Evolutionary conservation across 2,329 filamentous ascomycete species (phyloP).

Genomic region (Fusarium pseudocircinatum): DNA sequence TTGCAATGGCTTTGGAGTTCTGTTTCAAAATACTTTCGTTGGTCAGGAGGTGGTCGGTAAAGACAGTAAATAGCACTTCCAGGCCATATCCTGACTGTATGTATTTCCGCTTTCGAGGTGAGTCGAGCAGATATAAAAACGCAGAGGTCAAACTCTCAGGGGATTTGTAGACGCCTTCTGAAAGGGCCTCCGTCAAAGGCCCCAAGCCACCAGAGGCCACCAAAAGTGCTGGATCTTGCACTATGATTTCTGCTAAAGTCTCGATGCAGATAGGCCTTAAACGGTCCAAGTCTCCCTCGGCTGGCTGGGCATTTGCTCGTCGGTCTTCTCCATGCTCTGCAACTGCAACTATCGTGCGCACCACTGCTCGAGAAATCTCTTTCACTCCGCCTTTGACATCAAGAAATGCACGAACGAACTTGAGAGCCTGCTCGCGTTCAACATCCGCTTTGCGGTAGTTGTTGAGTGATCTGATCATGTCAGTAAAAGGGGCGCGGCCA

Average conservation of each 20-base stretch:
- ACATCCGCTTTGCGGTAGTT: slow-evolving; percentile 98
- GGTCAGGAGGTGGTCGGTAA: slow-evolving; percentile 81
- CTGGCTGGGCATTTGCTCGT: slow-evolving; percentile 73
- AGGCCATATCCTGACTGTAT: slow-evolving; percentile 90
- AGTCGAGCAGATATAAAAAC: slow-evolving; percentile 90
- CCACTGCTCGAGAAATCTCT: slow-evolving; percentile 87
- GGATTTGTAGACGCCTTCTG: slow-evolving; percentile 90
- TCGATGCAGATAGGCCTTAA: slow-evolving; percentile 91
- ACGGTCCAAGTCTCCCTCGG: slow-evolving; percentile 82
- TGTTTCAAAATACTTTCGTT: slow-evolving; percentile 76
- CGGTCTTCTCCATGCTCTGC: slow-evolving; percentile 90
- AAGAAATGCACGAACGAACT: slow-evolving; percentile 93
- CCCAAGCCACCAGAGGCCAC: slow-evolving; percentile 86
- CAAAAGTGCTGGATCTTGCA: slow-evolving; percentile 84
- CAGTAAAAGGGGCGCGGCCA: background rate
- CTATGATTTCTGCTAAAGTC: slow-evolving; percentile 89
- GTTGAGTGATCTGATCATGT: slow-evolving; percentile 73
- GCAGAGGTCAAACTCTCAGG: slow-evolving; percentile 87
- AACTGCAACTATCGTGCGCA: slow-evolving; percentile 89
- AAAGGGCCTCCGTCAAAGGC: slow-evolving; percentile 88
- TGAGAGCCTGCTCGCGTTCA: slow-evolving; percentile 94
- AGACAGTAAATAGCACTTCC: slow-evolving; percentile 88
- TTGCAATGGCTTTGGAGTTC: slow-evolving; percentile 91
- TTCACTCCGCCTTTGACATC: slow-evolving; percentile 93
- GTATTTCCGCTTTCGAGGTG: slow-evolving; percentile 81